Evolutionary conservation across 371 early-diverging fungal genomes (phyloP).

Genomic region (Mucor circinelloides): DNA sequence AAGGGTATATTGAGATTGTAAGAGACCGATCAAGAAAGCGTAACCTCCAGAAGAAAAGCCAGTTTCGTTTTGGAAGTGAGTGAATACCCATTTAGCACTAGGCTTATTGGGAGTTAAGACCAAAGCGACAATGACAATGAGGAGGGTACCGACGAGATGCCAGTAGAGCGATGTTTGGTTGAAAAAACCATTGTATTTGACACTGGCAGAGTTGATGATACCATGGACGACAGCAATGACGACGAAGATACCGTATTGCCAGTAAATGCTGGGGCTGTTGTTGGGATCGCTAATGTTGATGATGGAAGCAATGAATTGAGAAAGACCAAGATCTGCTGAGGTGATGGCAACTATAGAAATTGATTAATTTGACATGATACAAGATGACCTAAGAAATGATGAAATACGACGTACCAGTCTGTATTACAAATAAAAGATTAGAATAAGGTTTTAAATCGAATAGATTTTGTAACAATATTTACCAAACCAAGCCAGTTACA

Average conservation of each 20-base stretch:
- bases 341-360: slow-evolving; percentile 40
- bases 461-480: background rate
- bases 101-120: slow-evolving; percentile 52
- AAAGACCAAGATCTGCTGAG: slow-evolving; percentile 55
- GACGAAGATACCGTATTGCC: slow-evolving; percentile 47
- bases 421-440: slow-evolving; percentile 1
- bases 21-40: slow-evolving; percentile 41
- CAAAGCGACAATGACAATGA: slow-evolving; percentile 59
- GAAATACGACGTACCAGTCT: slow-evolving; percentile 19
- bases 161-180: slow-evolving; percentile 61
- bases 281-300: slow-evolving; percentile 41
- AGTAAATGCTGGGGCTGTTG: slow-evolving; percentile 41
- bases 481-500: slow-evolving; percentile 62
- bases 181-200: slow-evolving; percentile 54
- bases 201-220: slow-evolving; percentile 56
- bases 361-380: background rate
- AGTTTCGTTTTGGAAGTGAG: slow-evolving; percentile 42
- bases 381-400: background rate
- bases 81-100: slow-evolving; percentile 45
- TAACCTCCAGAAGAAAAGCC: slow-evolving; percentile 37
- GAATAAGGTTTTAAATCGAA: background rate
- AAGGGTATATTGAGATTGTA: slow-evolving; percentile 55
- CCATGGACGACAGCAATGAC: slow-evolving; percentile 55
- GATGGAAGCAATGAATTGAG: slow-evolving; percentile 51
- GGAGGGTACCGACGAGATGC: slow-evolving; percentile 58